These are phyloP conservation scores for Tuber melanosporum DNA, from an alignment of 495 filamentous ascomycete species.

Conservation along the genomic window DNA sequence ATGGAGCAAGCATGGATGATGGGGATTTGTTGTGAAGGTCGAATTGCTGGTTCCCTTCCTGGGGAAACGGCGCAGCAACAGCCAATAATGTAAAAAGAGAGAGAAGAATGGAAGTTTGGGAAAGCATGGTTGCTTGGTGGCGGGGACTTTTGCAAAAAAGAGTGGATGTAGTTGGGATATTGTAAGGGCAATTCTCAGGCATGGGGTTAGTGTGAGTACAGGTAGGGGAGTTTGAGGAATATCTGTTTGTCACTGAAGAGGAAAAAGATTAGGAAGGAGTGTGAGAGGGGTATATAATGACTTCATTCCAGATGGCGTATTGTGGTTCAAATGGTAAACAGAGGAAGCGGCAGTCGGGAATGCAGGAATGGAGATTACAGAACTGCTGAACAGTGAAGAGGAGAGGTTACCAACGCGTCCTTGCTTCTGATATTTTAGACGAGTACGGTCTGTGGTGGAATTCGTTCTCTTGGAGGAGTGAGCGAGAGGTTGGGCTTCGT, in stretches of 20 bases:
- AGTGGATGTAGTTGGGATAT: constrained; percentile 22
- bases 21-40: constrained; percentile 29
- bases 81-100: constrained; percentile 6
- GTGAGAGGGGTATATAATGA: not conserved
- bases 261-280: not conserved
- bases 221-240: not conserved
- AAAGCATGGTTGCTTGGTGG: constrained; percentile 13
- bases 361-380: not conserved
- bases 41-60: constrained; percentile 36
- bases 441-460: not conserved
- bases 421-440: not conserved
- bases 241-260: not conserved
- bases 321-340: not conserved
- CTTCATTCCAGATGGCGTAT: not conserved
- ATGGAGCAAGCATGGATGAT: constrained; percentile 9
- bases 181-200: not conserved
- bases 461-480: not conserved
- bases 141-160: constrained; percentile 13
- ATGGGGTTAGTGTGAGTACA: not conserved
- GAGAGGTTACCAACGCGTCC: not conserved
- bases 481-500: not conserved
- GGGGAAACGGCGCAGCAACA: constrained; percentile 18
- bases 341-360: not conserved
- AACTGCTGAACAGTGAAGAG: not conserved
- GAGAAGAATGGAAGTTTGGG: constrained; percentile 16